These are phyloP conservation scores for Exsudoporus floridanus DNA, from an alignment of 1,284 basidiomycete genomes.

Conservation along the genomic window DNA sequence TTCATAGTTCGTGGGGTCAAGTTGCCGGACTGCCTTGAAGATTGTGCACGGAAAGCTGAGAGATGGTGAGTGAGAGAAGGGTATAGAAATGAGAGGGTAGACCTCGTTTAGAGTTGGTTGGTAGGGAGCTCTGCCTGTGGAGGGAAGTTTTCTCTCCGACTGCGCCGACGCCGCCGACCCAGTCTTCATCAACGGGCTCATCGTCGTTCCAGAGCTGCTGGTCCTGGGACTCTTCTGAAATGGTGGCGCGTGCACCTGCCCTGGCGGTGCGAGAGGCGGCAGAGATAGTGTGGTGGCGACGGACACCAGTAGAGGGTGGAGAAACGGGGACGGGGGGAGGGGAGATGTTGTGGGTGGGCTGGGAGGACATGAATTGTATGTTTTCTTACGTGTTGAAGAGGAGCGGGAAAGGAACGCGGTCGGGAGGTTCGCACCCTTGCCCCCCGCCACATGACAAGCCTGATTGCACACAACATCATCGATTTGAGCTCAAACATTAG, in stretches of 20 bases:
- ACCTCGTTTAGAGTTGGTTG: slow-evolving; percentile 79
- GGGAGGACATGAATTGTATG: slow-evolving; percentile 25
- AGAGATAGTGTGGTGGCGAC: slow-evolving; percentile 81
- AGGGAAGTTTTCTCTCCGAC: slow-evolving; percentile 78
- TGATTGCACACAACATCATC: background rate
- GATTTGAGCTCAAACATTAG: no score
- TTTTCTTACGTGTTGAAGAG: slow-evolving; percentile 3
- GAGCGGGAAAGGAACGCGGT: background rate
- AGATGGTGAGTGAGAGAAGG: slow-evolving; percentile 12
- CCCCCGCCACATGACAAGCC: slow-evolving; percentile 25
- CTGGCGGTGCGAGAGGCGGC: slow-evolving; percentile 67
- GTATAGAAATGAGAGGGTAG: slow-evolving; percentile 23
- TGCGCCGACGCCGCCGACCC: slow-evolving; percentile 75
- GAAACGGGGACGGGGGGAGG: slow-evolving; percentile 39
- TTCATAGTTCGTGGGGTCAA: slow-evolving; percentile 73
- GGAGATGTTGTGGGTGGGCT: slow-evolving; percentile 29
- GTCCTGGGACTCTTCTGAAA: slow-evolving; percentile 67
- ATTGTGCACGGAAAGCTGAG: slow-evolving; percentile 47
- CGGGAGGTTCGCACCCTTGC: slow-evolving; percentile 26
- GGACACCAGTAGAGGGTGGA: slow-evolving; percentile 49
- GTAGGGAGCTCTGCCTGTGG: slow-evolving; percentile 77
- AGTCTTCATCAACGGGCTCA: slow-evolving; percentile 73
- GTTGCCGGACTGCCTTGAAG: slow-evolving; percentile 55
- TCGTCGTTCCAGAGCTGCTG: slow-evolving; percentile 69
- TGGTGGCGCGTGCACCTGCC: slow-evolving; percentile 56